Conservation (phyloP, 495 filamentous ascomycete genomes). For the Filosporella fistucella region DNA sequence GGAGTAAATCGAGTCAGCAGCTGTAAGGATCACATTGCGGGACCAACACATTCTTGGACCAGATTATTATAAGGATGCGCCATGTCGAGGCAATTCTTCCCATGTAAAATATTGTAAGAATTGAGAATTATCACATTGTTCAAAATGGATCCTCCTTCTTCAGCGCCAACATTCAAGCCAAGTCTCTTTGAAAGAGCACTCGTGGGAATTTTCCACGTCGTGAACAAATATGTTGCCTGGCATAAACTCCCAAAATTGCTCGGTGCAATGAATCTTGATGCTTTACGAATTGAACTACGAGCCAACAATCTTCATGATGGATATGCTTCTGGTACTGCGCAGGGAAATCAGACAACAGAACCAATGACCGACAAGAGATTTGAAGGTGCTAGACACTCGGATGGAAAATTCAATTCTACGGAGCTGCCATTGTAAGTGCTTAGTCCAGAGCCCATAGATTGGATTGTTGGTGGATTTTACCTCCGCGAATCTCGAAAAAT, state of each 20-base stretch:
- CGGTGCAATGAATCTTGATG: slow-evolving; percentile 32
- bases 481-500: no score
- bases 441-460: no score
- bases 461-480: no score
- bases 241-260: slow-evolving; percentile 33
- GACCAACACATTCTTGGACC: no score
- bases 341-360: slow-evolving; percentile 23
- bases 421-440: slow-evolving; percentile 27
- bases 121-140: no score
- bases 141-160: no score
- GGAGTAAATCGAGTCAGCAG: no score
- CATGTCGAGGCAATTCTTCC: no score
- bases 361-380: slow-evolving; percentile 25
- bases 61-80: no score
- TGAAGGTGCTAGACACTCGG: slow-evolving; percentile 30
- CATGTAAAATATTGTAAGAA: no score
- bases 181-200: slow-evolving; percentile 22
- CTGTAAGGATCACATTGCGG: no score
- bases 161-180: neutral
- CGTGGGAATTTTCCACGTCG: slow-evolving; percentile 27
- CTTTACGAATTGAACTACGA: slow-evolving; percentile 35
- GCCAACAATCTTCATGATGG: slow-evolving; percentile 36
- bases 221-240: slow-evolving; percentile 34
- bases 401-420: slow-evolving; percentile 36
- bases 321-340: slow-evolving; percentile 26